Conservation (phyloP, 441 rosid species). For the Arabidopsis lyrata region DNA sequence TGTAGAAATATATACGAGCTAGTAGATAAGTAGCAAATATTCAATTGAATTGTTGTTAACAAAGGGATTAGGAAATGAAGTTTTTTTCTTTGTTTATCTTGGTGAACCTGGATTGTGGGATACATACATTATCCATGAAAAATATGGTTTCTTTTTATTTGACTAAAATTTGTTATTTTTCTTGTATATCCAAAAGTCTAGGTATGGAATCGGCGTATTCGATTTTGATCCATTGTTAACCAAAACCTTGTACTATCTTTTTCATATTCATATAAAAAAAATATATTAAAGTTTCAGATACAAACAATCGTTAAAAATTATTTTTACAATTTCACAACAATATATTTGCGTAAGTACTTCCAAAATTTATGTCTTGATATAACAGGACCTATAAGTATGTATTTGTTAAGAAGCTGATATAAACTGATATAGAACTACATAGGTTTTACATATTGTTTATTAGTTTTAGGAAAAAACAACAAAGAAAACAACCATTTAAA, state of each 20-base stretch:
- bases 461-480: background rate
- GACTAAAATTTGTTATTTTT: background rate
- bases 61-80: background rate
- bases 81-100: background rate
- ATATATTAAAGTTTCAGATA: background rate
- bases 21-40: no score
- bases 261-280: background rate
- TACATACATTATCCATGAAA: slow-evolving; percentile 18
- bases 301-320: background rate
- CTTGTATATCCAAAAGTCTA: slow-evolving; percentile 30
- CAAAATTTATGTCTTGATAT: background rate
- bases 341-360: background rate
- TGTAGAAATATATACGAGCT: background rate
- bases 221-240: slow-evolving; percentile 8
- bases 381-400: background rate
- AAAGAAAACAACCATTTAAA: no score
- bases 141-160: background rate
- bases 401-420: background rate
- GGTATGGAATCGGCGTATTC: slow-evolving; percentile 24
- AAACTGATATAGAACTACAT: background rate
- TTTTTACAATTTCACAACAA: background rate
- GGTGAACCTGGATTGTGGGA: background rate
- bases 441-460: background rate
- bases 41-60: background rate
- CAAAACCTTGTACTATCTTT: slow-evolving; percentile 11